phyloP scores from a whole-genome alignment of 192 early-diverging fungal species.

The Rhizoclosmatium sp. region DNA sequence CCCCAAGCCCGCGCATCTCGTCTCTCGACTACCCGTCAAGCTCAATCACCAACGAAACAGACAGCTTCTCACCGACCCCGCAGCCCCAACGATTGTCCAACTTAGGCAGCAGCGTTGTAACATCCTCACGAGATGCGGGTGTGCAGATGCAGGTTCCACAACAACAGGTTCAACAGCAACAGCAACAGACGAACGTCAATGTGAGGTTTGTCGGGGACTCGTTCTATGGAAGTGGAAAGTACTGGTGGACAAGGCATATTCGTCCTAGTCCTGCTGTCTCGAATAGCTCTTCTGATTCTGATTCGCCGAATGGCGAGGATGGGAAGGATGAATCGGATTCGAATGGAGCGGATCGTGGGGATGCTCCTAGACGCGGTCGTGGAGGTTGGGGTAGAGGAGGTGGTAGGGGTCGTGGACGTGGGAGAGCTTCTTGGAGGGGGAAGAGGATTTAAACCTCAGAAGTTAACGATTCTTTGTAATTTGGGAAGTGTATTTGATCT shows the following conservation, averaged over 20 bases:
- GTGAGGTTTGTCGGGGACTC: constrained; percentile 18
- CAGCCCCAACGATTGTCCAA: neutral
- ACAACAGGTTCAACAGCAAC: neutral
- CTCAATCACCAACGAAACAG: neutral
- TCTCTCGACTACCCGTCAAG: neutral
- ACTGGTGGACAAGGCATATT: constrained; percentile 16
- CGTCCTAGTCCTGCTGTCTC: constrained; percentile 10
- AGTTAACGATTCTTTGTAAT: too few relatives aligned
- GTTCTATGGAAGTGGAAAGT: constrained; percentile 7
- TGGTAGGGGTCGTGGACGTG: too few relatives aligned
- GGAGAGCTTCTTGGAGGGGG: too few relatives aligned
- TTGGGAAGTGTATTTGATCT: too few relatives aligned
- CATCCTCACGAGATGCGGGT: neutral
- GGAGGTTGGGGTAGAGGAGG: neutral
- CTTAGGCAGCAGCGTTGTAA: too few relatives aligned
- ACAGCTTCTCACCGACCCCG: neutral
- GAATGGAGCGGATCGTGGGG: neutral
- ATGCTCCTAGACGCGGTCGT: neutral
- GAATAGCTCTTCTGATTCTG: neutral
- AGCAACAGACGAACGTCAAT: neutral
- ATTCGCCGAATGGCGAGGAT: neutral
- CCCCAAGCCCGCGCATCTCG: neutral
- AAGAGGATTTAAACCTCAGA: too few relatives aligned
- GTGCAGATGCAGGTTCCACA: neutral
- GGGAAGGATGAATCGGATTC: neutral